phyloP scores from a whole-genome alignment of 352 stramenopile species.

The Globisporangium spinosum region DNA sequence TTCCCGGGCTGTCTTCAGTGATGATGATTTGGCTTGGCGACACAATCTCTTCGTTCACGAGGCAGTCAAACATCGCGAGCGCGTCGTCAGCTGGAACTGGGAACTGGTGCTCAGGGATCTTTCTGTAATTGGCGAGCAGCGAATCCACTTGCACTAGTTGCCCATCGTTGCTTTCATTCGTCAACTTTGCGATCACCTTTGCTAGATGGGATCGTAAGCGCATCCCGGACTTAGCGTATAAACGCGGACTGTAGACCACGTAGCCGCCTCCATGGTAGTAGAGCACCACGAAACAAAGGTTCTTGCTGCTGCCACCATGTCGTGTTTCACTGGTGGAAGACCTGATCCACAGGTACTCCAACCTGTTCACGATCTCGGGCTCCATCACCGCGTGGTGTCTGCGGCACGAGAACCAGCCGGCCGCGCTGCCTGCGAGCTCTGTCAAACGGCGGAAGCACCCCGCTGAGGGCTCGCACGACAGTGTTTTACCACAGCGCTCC shows the following conservation, averaged over 20 bases:
- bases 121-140: constrained; percentile 45
- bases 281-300: constrained; percentile 12
- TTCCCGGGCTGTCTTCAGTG: constrained; percentile 35
- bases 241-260: constrained; percentile 12
- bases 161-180: too few species aligned
- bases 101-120: constrained; percentile 32
- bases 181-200: constrained; percentile 1
- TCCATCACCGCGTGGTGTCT: constrained; percentile 20
- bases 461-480: constrained; percentile 17
- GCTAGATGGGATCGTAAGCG: too few species aligned
- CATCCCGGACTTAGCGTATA: too few species aligned
- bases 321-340: background rate
- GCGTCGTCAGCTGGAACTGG: constrained; percentile 32
- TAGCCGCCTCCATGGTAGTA: constrained; percentile 23
- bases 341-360: constrained; percentile 22
- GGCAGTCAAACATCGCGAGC: constrained; percentile 35
- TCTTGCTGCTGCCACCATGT: background rate
- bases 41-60: constrained; percentile 31
- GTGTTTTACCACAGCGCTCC: constrained; percentile 20
- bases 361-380: constrained; percentile 21
- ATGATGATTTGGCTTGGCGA: constrained; percentile 32
- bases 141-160: constrained; percentile 22
- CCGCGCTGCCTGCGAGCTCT: constrained; percentile 19
- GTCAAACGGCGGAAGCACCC: constrained; percentile 19
- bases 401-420: constrained; percentile 26